Conservation (phyloP, 352 stramenopile genomes). For the Pythium utonaiense region DNA sequence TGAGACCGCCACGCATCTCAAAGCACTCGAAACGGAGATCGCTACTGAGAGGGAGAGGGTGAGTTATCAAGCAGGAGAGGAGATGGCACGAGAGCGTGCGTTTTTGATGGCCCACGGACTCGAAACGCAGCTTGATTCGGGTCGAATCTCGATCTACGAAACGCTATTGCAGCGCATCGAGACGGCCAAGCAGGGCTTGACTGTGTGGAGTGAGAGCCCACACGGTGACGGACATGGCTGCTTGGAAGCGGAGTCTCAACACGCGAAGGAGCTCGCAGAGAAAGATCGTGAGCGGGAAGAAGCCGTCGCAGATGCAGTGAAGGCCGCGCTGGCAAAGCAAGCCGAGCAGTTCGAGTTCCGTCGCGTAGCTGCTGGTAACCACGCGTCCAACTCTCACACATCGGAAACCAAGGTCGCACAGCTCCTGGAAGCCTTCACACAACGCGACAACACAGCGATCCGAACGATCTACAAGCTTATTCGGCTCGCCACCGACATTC, state of each 20-base stretch:
- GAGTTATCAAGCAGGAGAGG: neutral
- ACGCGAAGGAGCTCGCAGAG: neutral
- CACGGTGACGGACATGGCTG: conserved; percentile 12
- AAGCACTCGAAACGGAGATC: neutral
- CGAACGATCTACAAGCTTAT: conserved; percentile 68
- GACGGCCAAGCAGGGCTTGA: neutral
- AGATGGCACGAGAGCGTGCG: neutral
- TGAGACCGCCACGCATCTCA: conserved; percentile 1
- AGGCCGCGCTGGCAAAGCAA: conserved; percentile 37
- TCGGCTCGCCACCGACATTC: conserved; percentile 57
- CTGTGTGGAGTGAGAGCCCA: conserved; percentile 12
- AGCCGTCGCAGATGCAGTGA: neutral
- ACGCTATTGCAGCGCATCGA: conserved; percentile 3
- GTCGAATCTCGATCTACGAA: conserved; percentile 13
- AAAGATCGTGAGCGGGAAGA: conserved; percentile 4
- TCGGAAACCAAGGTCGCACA: conserved; percentile 16
- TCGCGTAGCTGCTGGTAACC: conserved; percentile 13
- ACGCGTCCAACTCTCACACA: neutral
- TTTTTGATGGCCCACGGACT: conserved; percentile 9
- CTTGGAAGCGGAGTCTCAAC: conserved; percentile 3
- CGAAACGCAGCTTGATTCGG: neutral
- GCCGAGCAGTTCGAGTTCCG: conserved; percentile 44
- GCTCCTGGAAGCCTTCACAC: conserved; percentile 51
- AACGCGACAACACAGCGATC: conserved; percentile 56
- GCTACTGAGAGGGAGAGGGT: neutral